Conservation (phyloP, 768 basidiomycete genomes). For the Suillus subluteus region DNA sequence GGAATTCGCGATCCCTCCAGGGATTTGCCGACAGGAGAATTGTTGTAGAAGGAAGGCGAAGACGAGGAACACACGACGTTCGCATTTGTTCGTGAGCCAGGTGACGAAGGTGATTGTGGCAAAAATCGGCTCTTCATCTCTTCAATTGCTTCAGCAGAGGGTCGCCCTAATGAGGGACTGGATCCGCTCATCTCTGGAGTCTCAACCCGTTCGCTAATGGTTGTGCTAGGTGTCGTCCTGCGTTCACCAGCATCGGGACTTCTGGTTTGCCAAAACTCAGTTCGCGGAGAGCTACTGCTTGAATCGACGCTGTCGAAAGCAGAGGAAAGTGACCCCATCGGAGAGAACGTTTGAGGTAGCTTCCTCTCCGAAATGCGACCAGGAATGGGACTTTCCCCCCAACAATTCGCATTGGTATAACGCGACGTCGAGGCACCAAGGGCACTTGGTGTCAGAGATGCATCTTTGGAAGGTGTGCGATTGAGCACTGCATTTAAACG, state of each 20-base stretch:
- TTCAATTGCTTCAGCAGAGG: constrained; percentile 56
- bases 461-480: constrained; percentile 35
- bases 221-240: constrained; percentile 16
- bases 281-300: constrained; percentile 4
- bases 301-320: constrained; percentile 12
- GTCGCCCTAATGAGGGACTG: constrained; percentile 20
- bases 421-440: constrained; percentile 21
- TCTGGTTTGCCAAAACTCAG: constrained; percentile 6
- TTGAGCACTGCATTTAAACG: constrained; percentile 44
- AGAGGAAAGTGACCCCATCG: constrained; percentile 7
- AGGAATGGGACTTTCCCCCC: constrained; percentile 28
- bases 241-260: constrained; percentile 18
- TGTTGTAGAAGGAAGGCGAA: constrained; percentile 24
- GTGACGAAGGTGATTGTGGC: constrained; percentile 33
- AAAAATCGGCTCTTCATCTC: constrained; percentile 67
- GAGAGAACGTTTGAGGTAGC: constrained; percentile 19
- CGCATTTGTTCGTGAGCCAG: constrained; percentile 23
- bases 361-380: constrained; percentile 27
- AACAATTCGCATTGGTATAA: constrained; percentile 21
- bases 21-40: constrained; percentile 22
- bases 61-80: constrained; percentile 16
- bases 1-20: constrained; percentile 32
- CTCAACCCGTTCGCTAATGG: constrained; percentile 17
- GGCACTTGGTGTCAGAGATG: constrained; percentile 24
- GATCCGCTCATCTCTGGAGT: constrained; percentile 19